Conservation (phyloP, 176 grass and related monocot species). For the Oryza glaberrima region DNA sequence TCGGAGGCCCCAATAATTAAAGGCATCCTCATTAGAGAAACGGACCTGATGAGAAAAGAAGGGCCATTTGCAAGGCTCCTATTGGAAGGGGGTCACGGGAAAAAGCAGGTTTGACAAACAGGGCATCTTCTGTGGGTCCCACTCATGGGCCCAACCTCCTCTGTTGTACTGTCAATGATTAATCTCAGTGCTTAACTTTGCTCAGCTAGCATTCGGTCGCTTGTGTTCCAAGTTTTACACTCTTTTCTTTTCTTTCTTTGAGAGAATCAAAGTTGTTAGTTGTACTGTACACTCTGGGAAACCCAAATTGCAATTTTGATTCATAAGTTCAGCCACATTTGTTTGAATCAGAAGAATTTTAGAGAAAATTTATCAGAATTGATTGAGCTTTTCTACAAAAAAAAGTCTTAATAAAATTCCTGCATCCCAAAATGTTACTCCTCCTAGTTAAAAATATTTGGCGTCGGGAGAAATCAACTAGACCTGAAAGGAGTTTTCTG, state of each 20-base stretch:
- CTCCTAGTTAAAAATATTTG: no score
- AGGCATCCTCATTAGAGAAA: constrained; percentile 37
- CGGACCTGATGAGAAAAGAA: constrained; percentile 18
- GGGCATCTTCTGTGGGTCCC: constrained; percentile 41
- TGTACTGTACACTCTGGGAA: neutral
- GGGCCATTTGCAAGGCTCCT: constrained; percentile 23
- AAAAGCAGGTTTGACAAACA: constrained; percentile 46
- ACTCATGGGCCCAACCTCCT: constrained; percentile 11
- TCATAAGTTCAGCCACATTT: neutral
- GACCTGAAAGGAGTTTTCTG: neutral
- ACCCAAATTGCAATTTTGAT: neutral
- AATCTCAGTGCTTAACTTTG: constrained; percentile 35
- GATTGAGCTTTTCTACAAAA: neutral
- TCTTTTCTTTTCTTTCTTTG: neutral
- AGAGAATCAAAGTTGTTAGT: neutral
- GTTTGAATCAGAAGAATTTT: neutral
- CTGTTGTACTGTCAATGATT: constrained; percentile 45
- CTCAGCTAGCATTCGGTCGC: constrained; percentile 19
- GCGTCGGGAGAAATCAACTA: neutral
- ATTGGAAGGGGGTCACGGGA: constrained; percentile 38
- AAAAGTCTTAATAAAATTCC: no score
- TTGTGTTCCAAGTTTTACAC: neutral
- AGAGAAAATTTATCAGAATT: neutral
- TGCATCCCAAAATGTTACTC: no score
- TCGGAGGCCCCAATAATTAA: constrained; percentile 38